These are phyloP conservation scores for Citrus hindsii DNA, from an alignment of 345 rosid genomes.

Conservation along the genomic window DNA sequence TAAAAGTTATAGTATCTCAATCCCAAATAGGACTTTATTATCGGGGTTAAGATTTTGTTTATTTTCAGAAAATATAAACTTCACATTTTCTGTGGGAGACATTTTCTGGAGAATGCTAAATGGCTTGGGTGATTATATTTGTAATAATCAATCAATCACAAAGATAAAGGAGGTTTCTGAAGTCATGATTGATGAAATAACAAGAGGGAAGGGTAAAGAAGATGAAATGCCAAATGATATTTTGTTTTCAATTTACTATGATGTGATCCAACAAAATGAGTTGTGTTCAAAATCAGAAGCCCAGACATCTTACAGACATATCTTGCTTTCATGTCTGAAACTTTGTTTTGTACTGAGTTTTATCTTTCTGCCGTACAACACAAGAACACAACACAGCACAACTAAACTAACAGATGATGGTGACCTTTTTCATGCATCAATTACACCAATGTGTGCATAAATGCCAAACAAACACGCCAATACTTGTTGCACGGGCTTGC, in stretches of 20 bases:
- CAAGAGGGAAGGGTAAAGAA: not conserved
- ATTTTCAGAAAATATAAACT: not conserved
- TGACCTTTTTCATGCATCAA: constrained; percentile 38
- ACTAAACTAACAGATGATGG: constrained; percentile 49
- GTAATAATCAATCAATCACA: not conserved
- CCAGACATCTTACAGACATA: constrained; percentile 12
- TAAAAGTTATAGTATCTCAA: too few relatives aligned
- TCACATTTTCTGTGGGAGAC: too few relatives aligned
- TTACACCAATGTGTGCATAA: constrained; percentile 20
- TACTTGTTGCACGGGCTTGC: constrained; percentile 18
- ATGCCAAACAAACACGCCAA: constrained; percentile 23
- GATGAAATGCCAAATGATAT: not conserved
- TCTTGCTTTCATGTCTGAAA: constrained; percentile 15
- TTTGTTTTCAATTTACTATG: not conserved
- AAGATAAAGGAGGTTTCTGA: not conserved
- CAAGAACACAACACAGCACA: constrained; percentile 12
- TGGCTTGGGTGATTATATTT: not conserved
- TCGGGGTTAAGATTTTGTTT: not conserved
- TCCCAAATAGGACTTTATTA: too few relatives aligned
- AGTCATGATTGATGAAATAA: not conserved
- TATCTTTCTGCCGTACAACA: constrained; percentile 22
- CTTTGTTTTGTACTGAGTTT: constrained; percentile 15
- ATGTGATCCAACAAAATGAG: constrained; percentile 1
- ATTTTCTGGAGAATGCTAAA: not conserved
- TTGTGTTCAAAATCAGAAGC: not conserved